Percentiles rank a stretch among this genome's conserved stretches.
Evolutionary conservation across 768 basidiomycete genomes (phyloP).

Genomic region (Boletus sensibilis): DNA sequence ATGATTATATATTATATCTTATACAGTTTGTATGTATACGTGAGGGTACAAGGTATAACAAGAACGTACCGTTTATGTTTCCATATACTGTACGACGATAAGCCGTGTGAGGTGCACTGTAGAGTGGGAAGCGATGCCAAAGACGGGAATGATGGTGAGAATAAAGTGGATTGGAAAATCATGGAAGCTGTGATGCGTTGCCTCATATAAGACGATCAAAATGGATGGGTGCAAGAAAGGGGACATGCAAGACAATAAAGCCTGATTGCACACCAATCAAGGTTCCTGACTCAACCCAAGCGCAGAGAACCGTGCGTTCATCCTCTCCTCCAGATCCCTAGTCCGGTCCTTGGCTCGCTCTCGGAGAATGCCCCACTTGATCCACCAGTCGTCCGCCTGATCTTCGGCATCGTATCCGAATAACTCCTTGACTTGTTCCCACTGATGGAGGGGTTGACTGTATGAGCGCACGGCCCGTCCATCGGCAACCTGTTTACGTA

Average conservation of each 20-base stretch:
- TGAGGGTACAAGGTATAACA: neutral
- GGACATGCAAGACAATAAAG: neutral
- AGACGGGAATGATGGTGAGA: neutral
- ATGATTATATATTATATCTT: slow-evolving; percentile 6
- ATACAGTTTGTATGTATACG: neutral
- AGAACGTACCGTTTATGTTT: neutral
- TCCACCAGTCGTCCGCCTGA: slow-evolving; percentile 64
- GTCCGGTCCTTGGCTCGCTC: slow-evolving; percentile 35
- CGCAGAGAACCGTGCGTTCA: slow-evolving; percentile 7
- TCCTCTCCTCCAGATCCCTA: slow-evolving; percentile 17
- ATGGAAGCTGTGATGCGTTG: neutral
- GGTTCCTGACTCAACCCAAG: neutral
- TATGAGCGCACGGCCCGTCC: slow-evolving; percentile 45
- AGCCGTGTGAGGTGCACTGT: neutral
- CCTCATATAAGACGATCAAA: neutral
- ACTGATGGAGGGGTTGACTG: slow-evolving; percentile 30
- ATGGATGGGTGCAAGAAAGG: neutral
- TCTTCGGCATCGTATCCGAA: slow-evolving; percentile 54
- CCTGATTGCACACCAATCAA: slow-evolving; percentile 1
- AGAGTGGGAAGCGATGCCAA: neutral
- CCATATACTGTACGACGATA: neutral
- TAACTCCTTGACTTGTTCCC: slow-evolving; percentile 52
- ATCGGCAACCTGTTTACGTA: slow-evolving; percentile 42
- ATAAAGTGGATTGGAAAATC: neutral
- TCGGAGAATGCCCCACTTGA: slow-evolving; percentile 51